Evolutionary conservation across 1,284 basidiomycete species (phyloP).

Genomic region (Rhodotorula sp.): DNA sequence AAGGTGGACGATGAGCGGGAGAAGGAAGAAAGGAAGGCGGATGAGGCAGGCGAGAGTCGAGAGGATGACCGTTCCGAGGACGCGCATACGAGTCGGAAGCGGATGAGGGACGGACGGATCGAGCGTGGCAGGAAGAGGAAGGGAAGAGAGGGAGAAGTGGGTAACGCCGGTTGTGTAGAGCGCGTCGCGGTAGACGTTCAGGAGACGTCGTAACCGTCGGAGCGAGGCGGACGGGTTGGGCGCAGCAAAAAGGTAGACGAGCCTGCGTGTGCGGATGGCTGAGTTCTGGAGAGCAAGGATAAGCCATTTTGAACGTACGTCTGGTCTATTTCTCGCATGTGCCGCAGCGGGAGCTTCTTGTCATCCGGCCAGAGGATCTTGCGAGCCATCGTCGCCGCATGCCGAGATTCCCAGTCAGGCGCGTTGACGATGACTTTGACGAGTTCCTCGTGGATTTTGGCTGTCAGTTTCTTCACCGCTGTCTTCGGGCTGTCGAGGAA

Average conservation of each 20-base stretch:
- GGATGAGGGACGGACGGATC: conserved; percentile 67
- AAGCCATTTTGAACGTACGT: conserved; percentile 60
- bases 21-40: conserved; percentile 78
- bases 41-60: conserved; percentile 68
- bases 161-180: conserved; percentile 75
- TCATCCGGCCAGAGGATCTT: conserved; percentile 83
- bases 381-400: conserved; percentile 80
- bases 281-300: background rate
- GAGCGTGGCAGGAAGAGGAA: conserved; percentile 69
- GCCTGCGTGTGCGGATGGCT: conserved; percentile 6
- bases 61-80: conserved; percentile 70
- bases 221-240: conserved; percentile 31
- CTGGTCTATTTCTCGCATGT: conserved; percentile 72
- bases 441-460: conserved; percentile 67
- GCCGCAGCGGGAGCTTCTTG: conserved; percentile 66
- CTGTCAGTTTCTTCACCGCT: conserved; percentile 84
- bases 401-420: conserved; percentile 86
- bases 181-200: conserved; percentile 83
- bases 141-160: conserved; percentile 71
- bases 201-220: conserved; percentile 58
- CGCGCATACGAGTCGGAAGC: conserved; percentile 74
- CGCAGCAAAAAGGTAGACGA: conserved; percentile 42
- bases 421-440: conserved; percentile 80
- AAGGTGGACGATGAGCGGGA: conserved; percentile 71
- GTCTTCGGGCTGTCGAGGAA: conserved; percentile 68